A percentile compares a stretch with the other conserved stretches of the same genome.
These are phyloP conservation scores for Hirsutella minnesotensis DNA, from an alignment of 2,329 filamentous ascomycete species.

Conservation along the genomic window DNA sequence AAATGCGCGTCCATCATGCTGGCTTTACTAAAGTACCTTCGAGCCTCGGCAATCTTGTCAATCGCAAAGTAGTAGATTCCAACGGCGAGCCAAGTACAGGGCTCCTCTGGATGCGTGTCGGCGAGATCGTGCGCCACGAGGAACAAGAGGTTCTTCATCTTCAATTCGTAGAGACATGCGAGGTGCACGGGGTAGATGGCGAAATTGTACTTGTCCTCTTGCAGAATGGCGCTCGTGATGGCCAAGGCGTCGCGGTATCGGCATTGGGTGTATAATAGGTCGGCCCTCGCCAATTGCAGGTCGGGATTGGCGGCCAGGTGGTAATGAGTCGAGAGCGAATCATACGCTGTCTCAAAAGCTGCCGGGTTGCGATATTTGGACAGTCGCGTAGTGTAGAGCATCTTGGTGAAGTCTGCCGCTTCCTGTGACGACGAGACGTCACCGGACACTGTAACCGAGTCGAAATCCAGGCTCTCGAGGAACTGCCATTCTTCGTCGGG, in stretches of 20 bases:
- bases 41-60: slow-evolving; percentile 80
- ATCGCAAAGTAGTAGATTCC: slow-evolving; percentile 91
- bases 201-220: slow-evolving; percentile 81
- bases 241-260: slow-evolving; percentile 78
- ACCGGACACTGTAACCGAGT: slow-evolving; percentile 57
- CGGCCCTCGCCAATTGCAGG: slow-evolving; percentile 78
- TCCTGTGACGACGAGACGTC: slow-evolving; percentile 64
- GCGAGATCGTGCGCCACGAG: slow-evolving; percentile 86
- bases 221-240: slow-evolving; percentile 73
- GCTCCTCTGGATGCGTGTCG: slow-evolving; percentile 81
- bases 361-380: slow-evolving; percentile 89
- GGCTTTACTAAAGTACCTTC: slow-evolving; percentile 93
- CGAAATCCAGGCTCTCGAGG: slow-evolving; percentile 80
- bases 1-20: slow-evolving; percentile 97
- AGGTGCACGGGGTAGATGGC: slow-evolving; percentile 81
- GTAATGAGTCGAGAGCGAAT: slow-evolving; percentile 89
- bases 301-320: slow-evolving; percentile 78
- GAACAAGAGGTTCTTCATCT: slow-evolving; percentile 79
- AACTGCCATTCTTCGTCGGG: slow-evolving; percentile 87
- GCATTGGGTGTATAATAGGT: slow-evolving; percentile 89
- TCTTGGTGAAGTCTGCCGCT: slow-evolving; percentile 85
- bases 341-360: slow-evolving; percentile 73
- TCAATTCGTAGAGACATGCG: slow-evolving; percentile 79
- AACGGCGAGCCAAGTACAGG: slow-evolving; percentile 87
- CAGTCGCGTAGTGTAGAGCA: slow-evolving; percentile 88